Evolutionary conservation across 177 flowering plant genomes (phyloP), one percentile per base, ranked within the genome.

Genomic region (Telopea speciosissima): DNA sequence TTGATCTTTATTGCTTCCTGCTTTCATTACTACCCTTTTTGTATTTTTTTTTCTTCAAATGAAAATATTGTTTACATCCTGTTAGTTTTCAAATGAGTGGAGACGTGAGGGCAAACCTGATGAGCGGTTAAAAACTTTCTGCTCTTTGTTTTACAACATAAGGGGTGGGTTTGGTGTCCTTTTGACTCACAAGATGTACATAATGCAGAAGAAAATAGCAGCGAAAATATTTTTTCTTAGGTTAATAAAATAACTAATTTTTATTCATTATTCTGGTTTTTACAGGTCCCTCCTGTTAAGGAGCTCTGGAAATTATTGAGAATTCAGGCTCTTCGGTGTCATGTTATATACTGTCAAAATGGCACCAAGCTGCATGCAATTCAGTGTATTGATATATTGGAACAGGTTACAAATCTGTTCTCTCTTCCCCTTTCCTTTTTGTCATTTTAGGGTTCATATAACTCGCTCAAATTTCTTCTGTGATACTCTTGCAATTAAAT

Each of bases 291-390:
- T 44, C 85, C 93, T 44, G 83, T 84, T 24, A 94, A 86, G 83
- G 99, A 94, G 70, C 81, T 95, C 3, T 79, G 93, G 73, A 95
- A 93, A 81, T 40, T 75, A 61, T 83, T 90, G 86, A 86, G 98
- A 71, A 93, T 89, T 72, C 99, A 93, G 74, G 98, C 91, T 78
- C 85, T 95, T 6, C 89, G 99, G 25, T 93, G 98, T 72, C 90
- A 93, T 85, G 86, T 80, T 67, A 64, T 93, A 70, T 90, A 87
- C 78, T 88, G 92, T 70, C 88, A 88, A 72, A 87, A 83, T 74
- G 94, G 93, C 58, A 75, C 80, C 65, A 89, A 81, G 80, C 71
- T 95, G 59, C 90, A 95, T 80, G 88, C 89, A 8, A 86, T 93
- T 79, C 99, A n/a, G n/a, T n/a, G n/a, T n/a, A n/a, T n/a, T n/a